Evolutionary conservation across 495 filamentous ascomycete genomes (phyloP), one percentile per base, ranked within the genome.

Genomic region (Podospora anserina): DNA sequence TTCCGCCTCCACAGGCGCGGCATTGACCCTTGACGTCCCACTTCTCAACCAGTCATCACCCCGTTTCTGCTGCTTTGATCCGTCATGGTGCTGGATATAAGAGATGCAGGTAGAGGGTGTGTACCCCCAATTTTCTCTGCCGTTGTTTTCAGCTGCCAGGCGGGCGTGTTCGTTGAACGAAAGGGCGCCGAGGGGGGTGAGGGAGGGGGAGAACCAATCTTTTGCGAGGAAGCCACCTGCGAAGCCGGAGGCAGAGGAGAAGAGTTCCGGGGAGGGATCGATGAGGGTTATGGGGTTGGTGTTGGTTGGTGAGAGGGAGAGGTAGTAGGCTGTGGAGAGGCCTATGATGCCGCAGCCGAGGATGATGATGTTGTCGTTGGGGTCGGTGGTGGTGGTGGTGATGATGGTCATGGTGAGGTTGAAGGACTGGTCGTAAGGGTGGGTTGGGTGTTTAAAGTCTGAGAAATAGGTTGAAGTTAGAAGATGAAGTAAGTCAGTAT

Each of bases 291-390:
- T 89, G 55, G 81, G 80, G 13, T 83, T 78, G 4, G 83, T 77
- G 39, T 49, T 49, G 19, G 80, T 77, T 19, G 84, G 83, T 34
- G 83, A 80, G 44, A 86, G 78, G 23, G 86, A 86, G 58, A 92
- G 84, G 74, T 92, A 92, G 77, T 90, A 93, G 13, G 91, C 92
- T 27, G 89, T 91, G n/a, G 90, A 89, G 60, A 86, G 76, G 68
- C 90, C 90, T 54, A 95, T 92, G 77, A 95, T 93, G 63, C 92
- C 91, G 62, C 86, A 85, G 61, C 92, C 92, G 60, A 95, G 77
- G 67, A 94, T 93, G 34, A 93, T 85, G 20, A 88, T 93, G 53
- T 55, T 7, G 13, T 23, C 13, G 5, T 63, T 5, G 32, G 61
- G 5, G 32, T 74, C 71, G 44, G 75, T 39, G 78, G 78, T 81